A percentile compares a stretch with the other conserved stretches of the same genome.
phyloP scores from a whole-genome alignment of 73 alveolate genomes.

The Paramecium caudatum region DNA sequence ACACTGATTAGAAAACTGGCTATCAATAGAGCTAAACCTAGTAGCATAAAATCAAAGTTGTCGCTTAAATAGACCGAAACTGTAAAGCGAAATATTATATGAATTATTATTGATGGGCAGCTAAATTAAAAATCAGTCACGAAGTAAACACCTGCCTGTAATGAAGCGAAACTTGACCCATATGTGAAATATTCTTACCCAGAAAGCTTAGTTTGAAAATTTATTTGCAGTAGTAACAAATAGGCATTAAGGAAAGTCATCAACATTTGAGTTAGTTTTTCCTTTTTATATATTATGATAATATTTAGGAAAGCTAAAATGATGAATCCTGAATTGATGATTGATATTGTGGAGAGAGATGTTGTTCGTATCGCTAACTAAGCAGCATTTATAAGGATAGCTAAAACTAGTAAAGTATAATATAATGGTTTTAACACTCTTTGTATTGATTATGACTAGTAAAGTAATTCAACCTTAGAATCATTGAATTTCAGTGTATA shows the following conservation, averaged over 20 bases:
- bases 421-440: not conserved
- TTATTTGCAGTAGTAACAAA: not conserved
- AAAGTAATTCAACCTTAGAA: not conserved
- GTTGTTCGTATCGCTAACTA: not conserved
- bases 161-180: not conserved
- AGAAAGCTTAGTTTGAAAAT: not conserved
- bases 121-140: conserved; percentile 26
- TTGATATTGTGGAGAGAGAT: not conserved
- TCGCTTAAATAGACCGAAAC: not conserved
- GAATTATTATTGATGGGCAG: not conserved
- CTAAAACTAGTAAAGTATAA: not conserved
- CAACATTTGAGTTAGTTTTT: not conserved
- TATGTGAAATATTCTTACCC: not conserved
- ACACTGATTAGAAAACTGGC: not conserved
- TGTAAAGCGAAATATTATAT: not conserved
- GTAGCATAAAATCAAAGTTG: not conserved
- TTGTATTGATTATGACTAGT: not conserved
- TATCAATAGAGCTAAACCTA: not conserved
- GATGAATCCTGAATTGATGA: not conserved
- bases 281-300: not conserved
- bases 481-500: not conserved
- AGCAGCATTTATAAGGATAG: not conserved
- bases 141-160: not conserved
- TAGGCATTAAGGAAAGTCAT: conserved; percentile 7
- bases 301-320: not conserved